Conservation (phyloP, 345 rosid genomes). For the Rhizophora apiculata region DNA sequence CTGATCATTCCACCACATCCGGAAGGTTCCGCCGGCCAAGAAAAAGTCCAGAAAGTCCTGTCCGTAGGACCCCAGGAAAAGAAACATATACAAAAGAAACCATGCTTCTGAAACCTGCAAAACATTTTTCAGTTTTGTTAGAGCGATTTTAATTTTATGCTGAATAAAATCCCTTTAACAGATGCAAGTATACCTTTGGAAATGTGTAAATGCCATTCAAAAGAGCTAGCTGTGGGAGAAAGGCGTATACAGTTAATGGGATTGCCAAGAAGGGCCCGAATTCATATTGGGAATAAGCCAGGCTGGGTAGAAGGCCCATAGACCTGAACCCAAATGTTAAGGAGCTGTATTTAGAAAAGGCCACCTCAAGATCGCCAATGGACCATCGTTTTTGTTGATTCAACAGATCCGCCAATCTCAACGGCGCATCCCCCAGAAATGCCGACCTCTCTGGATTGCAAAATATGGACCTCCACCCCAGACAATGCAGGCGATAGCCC, state of each 20-base stretch:
- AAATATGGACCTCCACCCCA: conserved; percentile 63
- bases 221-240: conserved; percentile 65
- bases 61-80: conserved; percentile 54
- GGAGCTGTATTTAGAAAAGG: conserved; percentile 38
- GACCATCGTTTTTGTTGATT: conserved; percentile 68
- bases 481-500: conserved; percentile 50
- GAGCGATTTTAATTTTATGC: too few species aligned
- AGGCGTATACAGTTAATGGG: conserved; percentile 48
- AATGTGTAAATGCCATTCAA: conserved; percentile 39
- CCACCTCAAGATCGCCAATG: conserved; percentile 52
- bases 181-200: conserved; percentile 39
- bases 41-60: conserved; percentile 45
- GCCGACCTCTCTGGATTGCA: conserved; percentile 59
- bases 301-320: conserved; percentile 38
- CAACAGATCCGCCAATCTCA: conserved; percentile 37
- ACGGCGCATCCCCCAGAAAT: conserved; percentile 59
- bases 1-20: conserved; percentile 73
- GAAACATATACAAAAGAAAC: conserved; percentile 59
- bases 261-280: conserved; percentile 50
- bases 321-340: conserved; percentile 41
- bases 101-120: conserved; percentile 53
- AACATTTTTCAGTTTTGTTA: too few species aligned
- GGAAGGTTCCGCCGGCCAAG: conserved; percentile 39
- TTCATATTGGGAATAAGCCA: conserved; percentile 38
- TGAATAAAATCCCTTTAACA: too few species aligned